Base-by-base conservation (phyloP, 257 asterid species). In the Solanum chilense region DNA sequence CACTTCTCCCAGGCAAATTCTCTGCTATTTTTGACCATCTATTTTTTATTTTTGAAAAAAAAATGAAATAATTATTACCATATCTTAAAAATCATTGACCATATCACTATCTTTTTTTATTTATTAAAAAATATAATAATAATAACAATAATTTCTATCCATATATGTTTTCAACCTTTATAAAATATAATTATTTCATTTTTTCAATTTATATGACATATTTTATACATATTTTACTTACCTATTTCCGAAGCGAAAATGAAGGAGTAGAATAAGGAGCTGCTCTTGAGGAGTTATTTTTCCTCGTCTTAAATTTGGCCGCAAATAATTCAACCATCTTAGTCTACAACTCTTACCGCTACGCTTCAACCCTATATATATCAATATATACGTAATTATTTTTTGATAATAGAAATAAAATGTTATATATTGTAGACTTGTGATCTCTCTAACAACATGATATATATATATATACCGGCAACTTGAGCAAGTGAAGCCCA, bases 1-100 rank as follows among this genome's bases (percentile, higher is more conserved):
- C 91, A 1, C 89, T 91, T 87, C 92, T 81, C 6, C 88, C 89
- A 0, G 90, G 90, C 27, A 87, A 88, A 68, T 62, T 58, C 18
- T 87, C 37, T 1, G 91, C 91, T n/a, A 91, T 90, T 86, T 37
- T 84, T 39, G 91, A 45, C 91, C 90, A 9, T 86, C 92, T 90
- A 0, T 37, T 10, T 56, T 7, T 39, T 39, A 39, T 68, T 12
- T 27, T 31, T 2, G 3, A 31, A 31, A 31, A 31, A n/a, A 31
- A 31, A 31, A 31, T 31, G 33, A 31, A 31, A 31, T 31, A 31
- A 31, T 31, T 31, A 31, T 31, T 31, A 31, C 33, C 33, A 31
- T 0, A 31, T 31, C 33, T 31, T 31, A 31, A 31, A 31, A 31
- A 31, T 31, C 3, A 31, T 31, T 31, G 3, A 31, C 33, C 33